A percentile compares a stretch with the other conserved stretches of the same genome.
Conservation (phyloP, 331 rosid species). For the Prunus yedoensis region DNA sequence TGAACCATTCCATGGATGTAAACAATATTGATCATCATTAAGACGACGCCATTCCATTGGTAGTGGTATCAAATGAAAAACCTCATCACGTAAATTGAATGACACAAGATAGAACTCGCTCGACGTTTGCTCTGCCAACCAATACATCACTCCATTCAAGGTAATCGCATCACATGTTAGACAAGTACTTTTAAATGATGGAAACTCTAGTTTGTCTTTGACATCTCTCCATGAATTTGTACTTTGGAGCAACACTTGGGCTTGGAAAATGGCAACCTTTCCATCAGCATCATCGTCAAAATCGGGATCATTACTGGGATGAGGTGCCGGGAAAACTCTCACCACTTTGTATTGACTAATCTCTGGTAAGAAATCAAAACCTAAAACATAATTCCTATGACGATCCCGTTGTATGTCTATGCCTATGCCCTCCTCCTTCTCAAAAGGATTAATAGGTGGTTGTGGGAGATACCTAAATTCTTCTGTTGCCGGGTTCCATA, state of each 20-base stretch:
- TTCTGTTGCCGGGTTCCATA: background rate
- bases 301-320: background rate
- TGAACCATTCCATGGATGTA: background rate
- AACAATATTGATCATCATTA: too few species aligned
- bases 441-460: background rate
- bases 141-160: background rate
- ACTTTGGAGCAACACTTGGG: background rate
- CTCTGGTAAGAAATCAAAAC: background rate
- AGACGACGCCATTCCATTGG: background rate
- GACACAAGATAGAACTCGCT: background rate
- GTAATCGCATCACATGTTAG: background rate
- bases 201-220: background rate
- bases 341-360: background rate
- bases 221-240: constrained; percentile 4
- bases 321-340: background rate
- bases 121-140: background rate
- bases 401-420: too few species aligned
- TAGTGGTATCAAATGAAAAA: background rate
- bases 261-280: background rate
- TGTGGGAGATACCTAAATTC: background rate
- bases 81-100: background rate
- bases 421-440: too few species aligned
- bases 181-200: background rate
- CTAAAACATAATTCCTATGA: background rate
- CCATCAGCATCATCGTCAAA: background rate